Percentiles rank a stretch among this genome's conserved stretches.
These are phyloP conservation scores for Fagus crenata DNA, from an alignment of 306 rosid species.

Conservation along the genomic window DNA sequence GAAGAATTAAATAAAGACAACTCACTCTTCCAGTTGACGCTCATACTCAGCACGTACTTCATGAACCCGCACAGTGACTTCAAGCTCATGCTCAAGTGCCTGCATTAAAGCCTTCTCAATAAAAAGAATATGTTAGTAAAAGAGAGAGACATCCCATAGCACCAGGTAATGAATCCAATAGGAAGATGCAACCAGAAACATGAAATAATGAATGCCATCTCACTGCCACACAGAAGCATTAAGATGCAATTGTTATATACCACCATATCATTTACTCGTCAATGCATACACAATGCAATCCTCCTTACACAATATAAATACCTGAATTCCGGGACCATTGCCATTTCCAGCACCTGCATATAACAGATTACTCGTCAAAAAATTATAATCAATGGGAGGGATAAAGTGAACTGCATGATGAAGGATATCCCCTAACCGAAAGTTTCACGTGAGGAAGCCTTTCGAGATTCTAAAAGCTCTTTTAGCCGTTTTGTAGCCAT, in stretches of 20 bases:
- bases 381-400: slow-evolving; percentile 9
- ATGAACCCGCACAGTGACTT: slow-evolving; percentile 84
- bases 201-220: neutral
- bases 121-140: slow-evolving; percentile 24
- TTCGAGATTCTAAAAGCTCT: slow-evolving; percentile 85
- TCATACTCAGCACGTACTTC: slow-evolving; percentile 92
- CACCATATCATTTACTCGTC: too few relatives aligned
- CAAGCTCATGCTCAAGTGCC: slow-evolving; percentile 88
- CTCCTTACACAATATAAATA: slow-evolving; percentile 22
- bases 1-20: slow-evolving; percentile 7
- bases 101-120: slow-evolving; percentile 77
- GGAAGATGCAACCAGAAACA: slow-evolving; percentile 7
- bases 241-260: too few relatives aligned
- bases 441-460: slow-evolving; percentile 70
- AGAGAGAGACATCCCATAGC: neutral
- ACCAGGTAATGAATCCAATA: too few relatives aligned
- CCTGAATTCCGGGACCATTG: slow-evolving; percentile 86
- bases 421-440: slow-evolving; percentile 38
- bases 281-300: too few relatives aligned
- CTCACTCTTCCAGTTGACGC: slow-evolving; percentile 93
- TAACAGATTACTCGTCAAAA: slow-evolving; percentile 17
- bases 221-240: neutral
- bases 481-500: slow-evolving; percentile 89
- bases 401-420: slow-evolving; percentile 2
- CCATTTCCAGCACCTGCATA: slow-evolving; percentile 49